phyloP scores from a whole-genome alignment of 2,329 filamentous ascomycete genomes.

The Fusarium aywerte region DNA sequence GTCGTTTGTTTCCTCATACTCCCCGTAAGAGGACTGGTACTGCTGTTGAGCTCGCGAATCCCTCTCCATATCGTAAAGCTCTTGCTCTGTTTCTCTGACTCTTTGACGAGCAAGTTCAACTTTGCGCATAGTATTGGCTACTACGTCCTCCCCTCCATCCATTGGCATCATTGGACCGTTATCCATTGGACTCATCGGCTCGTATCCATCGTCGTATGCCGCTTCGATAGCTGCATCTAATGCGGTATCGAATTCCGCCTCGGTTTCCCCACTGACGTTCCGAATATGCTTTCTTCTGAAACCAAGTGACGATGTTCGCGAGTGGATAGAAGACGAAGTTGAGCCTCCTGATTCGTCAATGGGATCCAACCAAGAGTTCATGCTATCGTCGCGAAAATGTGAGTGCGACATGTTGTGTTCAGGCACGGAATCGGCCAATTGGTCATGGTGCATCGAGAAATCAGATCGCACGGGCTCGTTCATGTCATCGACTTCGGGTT shows the following conservation, averaged over 20 bases:
- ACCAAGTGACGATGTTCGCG: conserved; percentile 77
- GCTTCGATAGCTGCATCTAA: conserved; percentile 95
- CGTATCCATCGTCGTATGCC: conserved; percentile 91
- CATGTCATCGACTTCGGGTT: conserved; percentile 39
- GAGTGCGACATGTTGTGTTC: conserved; percentile 40
- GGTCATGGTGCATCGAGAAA: conserved; percentile 46
- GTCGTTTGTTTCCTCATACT: conserved; percentile 56
- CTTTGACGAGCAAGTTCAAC: conserved; percentile 81
- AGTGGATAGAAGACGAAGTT: conserved; percentile 81
- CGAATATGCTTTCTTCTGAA: conserved; percentile 77
- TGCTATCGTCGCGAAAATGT: conserved; percentile 71
- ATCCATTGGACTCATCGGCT: conserved; percentile 70
- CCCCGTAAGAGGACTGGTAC: conserved; percentile 45
- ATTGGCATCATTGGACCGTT: conserved; percentile 48
- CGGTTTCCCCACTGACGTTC: conserved; percentile 75
- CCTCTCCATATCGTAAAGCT: conserved; percentile 58
- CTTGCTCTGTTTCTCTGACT: conserved; percentile 77
- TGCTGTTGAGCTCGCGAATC: conserved; percentile 60
- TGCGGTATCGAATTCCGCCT: conserved; percentile 92
- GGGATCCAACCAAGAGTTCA: conserved; percentile 92
- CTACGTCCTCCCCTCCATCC: conserved; percentile 58
- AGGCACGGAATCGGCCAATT: conserved; percentile 9
- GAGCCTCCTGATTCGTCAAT: conserved; percentile 91
- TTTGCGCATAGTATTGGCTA: conserved; percentile 69
- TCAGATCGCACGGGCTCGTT: conserved; percentile 50